phyloP scores from a whole-genome alignment of 805 yeast species.

The Wickerhamomyces rabaulensis region DNA sequence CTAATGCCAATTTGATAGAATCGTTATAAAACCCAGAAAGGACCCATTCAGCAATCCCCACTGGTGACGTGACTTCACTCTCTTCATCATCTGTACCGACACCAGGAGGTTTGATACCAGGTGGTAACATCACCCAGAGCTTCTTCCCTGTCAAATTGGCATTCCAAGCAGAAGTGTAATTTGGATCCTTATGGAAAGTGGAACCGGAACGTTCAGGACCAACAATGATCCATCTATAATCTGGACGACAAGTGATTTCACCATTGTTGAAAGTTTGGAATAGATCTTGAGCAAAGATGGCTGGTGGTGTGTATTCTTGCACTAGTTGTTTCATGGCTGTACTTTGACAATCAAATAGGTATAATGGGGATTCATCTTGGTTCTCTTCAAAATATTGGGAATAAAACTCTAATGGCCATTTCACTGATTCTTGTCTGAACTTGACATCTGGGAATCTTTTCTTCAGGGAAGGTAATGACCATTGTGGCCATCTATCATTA shows the following conservation, averaged over 20 bases:
- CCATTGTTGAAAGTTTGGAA: constrained; percentile 45
- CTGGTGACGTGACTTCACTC: constrained; percentile 86
- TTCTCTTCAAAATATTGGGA: constrained; percentile 55
- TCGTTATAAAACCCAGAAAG: constrained; percentile 76
- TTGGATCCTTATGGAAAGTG: constrained; percentile 91
- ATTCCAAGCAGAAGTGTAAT: constrained; percentile 89
- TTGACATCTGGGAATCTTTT: constrained; percentile 50
- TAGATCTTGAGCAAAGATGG: constrained; percentile 51
- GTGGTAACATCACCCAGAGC: constrained; percentile 88
- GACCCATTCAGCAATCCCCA: constrained; percentile 93
- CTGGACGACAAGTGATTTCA: constrained; percentile 57
- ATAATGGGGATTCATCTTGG: constrained; percentile 78
- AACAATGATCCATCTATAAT: constrained; percentile 85
- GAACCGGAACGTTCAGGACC: constrained; percentile 85
- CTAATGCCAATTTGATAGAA: constrained; percentile 45
- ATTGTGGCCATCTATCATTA: constrained; percentile 52
- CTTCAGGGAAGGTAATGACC: constrained; percentile 50
- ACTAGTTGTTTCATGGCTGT: constrained; percentile 55
- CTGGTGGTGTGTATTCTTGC: constrained; percentile 50
- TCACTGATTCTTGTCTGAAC: constrained; percentile 82
- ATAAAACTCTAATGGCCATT: constrained; percentile 67
- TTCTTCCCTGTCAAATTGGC: constrained; percentile 69
- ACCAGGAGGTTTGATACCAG: constrained; percentile 75
- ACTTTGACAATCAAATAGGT: constrained; percentile 78
- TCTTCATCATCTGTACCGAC: constrained; percentile 71